phyloP scores from a whole-genome alignment of 768 basidiomycete genomes.

The Amylocystis lapponica region DNA sequence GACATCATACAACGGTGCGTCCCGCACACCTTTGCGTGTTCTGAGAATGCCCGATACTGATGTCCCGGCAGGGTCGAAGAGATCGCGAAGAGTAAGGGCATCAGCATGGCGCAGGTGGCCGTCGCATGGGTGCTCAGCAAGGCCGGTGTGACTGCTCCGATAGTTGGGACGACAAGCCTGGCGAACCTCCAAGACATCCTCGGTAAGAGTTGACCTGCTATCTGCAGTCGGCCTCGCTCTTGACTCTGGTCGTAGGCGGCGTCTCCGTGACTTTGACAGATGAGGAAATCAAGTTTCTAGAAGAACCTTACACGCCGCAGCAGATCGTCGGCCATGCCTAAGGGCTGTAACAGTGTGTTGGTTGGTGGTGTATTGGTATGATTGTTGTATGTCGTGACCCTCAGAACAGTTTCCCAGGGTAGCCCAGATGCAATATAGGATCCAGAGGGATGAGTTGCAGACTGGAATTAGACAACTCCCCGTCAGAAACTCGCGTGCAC shows the following conservation, averaged over 20 bases:
- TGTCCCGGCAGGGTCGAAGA: constrained; percentile 26
- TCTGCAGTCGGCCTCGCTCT: neutral
- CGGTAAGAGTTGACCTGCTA: constrained; percentile 10
- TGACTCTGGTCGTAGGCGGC: constrained; percentile 25
- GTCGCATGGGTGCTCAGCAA: constrained; percentile 20
- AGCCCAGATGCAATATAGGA: too few species aligned
- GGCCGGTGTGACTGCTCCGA: constrained; percentile 34
- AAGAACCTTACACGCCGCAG: constrained; percentile 45
- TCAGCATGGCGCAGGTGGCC: constrained; percentile 29
- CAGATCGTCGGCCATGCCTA: constrained; percentile 44
- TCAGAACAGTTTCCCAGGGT: too few species aligned
- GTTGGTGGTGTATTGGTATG: too few species aligned
- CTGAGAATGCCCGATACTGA: neutral
- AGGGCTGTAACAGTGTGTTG: too few species aligned
- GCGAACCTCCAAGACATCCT: constrained; percentile 37
- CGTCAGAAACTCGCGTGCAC: too few species aligned
- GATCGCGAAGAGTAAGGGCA: constrained; percentile 35
- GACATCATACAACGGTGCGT: constrained; percentile 15
- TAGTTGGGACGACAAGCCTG: constrained; percentile 34
- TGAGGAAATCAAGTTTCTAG: constrained; percentile 50
- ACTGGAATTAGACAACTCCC: too few species aligned
- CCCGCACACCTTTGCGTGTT: neutral
- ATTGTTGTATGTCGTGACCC: too few species aligned
- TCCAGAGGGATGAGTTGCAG: too few species aligned
- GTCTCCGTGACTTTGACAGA: constrained; percentile 41